Evolutionary conservation across 805 yeast species (phyloP).

Genomic region (Komagataella populi): DNA sequence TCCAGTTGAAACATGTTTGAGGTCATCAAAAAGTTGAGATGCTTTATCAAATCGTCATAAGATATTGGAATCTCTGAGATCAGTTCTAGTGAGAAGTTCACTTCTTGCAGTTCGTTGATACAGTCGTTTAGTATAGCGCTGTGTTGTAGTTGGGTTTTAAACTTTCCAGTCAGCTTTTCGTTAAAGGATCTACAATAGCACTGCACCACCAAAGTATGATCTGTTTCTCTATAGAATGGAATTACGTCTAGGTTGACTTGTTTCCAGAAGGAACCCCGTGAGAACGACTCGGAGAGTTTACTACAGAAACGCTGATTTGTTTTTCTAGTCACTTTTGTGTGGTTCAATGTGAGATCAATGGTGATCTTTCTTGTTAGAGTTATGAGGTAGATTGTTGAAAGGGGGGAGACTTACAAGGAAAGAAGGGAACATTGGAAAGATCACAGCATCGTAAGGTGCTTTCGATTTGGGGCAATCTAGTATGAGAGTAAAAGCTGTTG

Average conservation of each 20-base stretch:
- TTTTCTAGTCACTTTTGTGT: background rate
- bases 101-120: background rate
- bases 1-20: constrained; percentile 12
- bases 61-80: background rate
- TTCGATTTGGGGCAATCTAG: background rate
- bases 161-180: background rate
- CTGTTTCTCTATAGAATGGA: background rate
- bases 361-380: background rate
- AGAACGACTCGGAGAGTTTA: background rate
- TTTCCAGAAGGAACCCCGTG: background rate
- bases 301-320: background rate
- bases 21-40: constrained; percentile 14
- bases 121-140: background rate
- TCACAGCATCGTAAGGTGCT: background rate
- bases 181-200: background rate
- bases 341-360: background rate
- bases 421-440: background rate
- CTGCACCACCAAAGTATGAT: background rate
- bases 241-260: background rate
- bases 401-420: background rate
- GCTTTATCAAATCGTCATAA: constrained; percentile 3
- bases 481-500: background rate
- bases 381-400: background rate
- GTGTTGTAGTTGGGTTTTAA: background rate
- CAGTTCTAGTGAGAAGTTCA: background rate